phyloP scores from a whole-genome alignment of 768 basidiomycete genomes.

The Pisolithus marmoratus region DNA sequence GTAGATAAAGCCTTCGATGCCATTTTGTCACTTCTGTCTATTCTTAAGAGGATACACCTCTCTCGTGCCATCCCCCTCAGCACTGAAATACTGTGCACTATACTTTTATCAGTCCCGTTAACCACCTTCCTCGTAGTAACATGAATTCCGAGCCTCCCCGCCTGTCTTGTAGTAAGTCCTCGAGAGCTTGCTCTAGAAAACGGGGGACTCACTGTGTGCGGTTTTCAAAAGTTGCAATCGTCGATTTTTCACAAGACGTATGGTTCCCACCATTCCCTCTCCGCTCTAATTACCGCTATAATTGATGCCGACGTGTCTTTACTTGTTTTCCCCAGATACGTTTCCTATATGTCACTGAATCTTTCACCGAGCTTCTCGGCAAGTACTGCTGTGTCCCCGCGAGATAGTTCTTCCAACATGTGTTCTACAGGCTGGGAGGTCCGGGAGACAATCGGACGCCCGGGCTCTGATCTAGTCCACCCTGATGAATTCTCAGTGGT shows the following conservation, averaged over 20 bases:
- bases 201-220: conserved; percentile 6
- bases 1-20: conserved; percentile 6
- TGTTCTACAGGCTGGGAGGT: conserved; percentile 59
- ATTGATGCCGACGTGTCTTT: not conserved
- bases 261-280: conserved; percentile 5
- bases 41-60: no score
- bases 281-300: not conserved
- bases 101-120: not conserved
- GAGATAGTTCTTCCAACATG: not conserved
- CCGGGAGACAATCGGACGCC: conserved; percentile 59
- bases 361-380: conserved; percentile 63
- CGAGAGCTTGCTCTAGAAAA: conserved; percentile 1
- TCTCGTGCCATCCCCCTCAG: not conserved
- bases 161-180: conserved; percentile 70
- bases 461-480: conserved; percentile 73
- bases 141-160: conserved; percentile 50
- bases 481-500: conserved; percentile 70
- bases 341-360: conserved; percentile 66
- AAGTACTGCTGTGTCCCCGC: conserved; percentile 1
- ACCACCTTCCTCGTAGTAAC: not conserved
- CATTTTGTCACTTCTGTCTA: no score
- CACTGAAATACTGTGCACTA: not conserved
- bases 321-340: conserved; percentile 39
- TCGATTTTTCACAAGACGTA: conserved; percentile 75
- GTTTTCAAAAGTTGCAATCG: conserved; percentile 56